Evolutionary conservation across 2,329 filamentous ascomycete species (phyloP).

Genomic region (Colletotrichum cordylinicola): DNA sequence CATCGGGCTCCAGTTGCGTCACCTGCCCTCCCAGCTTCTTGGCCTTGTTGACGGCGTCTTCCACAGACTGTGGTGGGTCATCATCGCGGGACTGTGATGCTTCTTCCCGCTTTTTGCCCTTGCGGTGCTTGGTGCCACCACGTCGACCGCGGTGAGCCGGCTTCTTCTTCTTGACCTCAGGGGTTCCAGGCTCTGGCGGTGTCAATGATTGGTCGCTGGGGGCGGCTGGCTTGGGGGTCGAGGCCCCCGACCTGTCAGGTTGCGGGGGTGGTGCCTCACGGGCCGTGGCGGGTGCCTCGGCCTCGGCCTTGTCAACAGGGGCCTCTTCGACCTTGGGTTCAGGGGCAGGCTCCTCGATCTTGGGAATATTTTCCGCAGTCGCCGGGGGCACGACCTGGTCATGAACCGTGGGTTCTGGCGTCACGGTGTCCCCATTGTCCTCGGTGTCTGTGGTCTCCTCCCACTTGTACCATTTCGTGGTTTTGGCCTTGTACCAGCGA

Average conservation of each 20-base stretch:
- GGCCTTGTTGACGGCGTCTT: constrained; percentile 66
- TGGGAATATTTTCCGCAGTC: neutral
- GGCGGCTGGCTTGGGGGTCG: neutral
- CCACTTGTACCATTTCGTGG: constrained; percentile 26
- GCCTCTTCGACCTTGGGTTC: neutral
- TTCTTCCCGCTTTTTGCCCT: constrained; percentile 59
- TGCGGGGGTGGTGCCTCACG: neutral
- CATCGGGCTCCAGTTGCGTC: constrained; percentile 64
- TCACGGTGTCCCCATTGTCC: constrained; percentile 1
- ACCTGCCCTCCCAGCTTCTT: constrained; percentile 60
- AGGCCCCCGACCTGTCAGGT: neutral
- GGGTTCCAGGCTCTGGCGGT: constrained; percentile 21
- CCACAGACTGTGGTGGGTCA: constrained; percentile 54
- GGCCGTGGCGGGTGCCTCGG: neutral
- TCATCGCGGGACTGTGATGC: constrained; percentile 56
- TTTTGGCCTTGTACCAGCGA: constrained; percentile 40
- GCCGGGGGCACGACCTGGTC: neutral
- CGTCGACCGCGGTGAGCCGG: constrained; percentile 75
- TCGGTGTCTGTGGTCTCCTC: constrained; percentile 25
- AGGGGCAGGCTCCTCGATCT: neutral
- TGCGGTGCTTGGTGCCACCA: constrained; percentile 72
- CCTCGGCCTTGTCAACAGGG: neutral
- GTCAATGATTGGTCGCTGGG: neutral
- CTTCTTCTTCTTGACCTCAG: constrained; percentile 71
- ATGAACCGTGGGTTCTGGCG: constrained; percentile 12